Evolutionary conservation across 2,329 filamentous ascomycete genomes (phyloP).

Genomic region (Colletotrichum cordylinicola): DNA sequence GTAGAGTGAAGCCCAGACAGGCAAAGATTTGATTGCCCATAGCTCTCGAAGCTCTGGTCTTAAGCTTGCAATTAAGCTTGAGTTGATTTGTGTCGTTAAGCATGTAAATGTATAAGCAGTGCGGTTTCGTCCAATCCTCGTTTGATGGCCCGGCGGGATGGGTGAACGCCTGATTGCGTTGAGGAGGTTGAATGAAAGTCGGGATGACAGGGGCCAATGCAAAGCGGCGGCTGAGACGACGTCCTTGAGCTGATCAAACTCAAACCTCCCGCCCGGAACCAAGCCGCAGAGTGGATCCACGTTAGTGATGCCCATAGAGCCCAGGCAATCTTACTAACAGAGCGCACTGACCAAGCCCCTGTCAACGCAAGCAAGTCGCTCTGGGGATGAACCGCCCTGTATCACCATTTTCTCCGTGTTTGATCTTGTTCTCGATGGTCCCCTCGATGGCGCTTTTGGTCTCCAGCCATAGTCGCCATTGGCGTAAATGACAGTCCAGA

Average conservation of each 20-base stretch:
- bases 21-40: neutral
- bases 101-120: neutral
- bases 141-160: neutral
- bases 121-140: neutral
- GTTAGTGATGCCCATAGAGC: neutral
- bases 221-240: constrained; percentile 24
- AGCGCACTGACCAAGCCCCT: neutral
- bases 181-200: neutral
- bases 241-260: constrained; percentile 28
- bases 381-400: constrained; percentile 12
- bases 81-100: neutral
- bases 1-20: neutral
- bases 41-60: neutral
- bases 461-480: neutral
- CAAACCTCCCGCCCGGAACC: constrained; percentile 1
- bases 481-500: neutral
- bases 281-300: neutral
- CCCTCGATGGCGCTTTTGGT: neutral
- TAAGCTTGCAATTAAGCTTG: neutral
- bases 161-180: neutral
- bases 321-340: neutral
- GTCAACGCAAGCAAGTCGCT: neutral
- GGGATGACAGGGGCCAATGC: constrained; percentile 7
- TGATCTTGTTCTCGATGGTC: neutral
- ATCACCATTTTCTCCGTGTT: constrained; percentile 19